Evolutionary conservation across 2,329 filamentous ascomycete genomes (phyloP).

Genomic region (Botryotinia globosa): DNA sequence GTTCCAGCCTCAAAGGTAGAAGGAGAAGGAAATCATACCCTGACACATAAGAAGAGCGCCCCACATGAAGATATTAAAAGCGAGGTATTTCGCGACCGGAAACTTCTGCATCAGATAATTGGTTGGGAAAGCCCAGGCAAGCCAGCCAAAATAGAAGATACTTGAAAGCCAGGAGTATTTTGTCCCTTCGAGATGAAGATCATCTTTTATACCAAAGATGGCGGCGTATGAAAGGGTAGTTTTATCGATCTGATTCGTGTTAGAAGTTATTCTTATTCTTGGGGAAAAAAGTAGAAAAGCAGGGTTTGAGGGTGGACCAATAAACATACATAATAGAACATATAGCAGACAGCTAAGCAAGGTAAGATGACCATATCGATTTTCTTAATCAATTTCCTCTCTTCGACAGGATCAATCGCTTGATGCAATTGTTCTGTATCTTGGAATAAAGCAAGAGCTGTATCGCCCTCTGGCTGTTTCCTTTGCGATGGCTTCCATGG

Average conservation of each 20-base stretch:
- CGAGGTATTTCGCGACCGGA: constrained; percentile 51
- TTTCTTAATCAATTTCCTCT: constrained; percentile 2
- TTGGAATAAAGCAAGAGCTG: constrained; percentile 8
- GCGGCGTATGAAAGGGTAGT: constrained; percentile 54
- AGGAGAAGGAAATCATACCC: constrained; percentile 23
- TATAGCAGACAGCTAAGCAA: constrained; percentile 12
- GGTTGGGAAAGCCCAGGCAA: constrained; percentile 53
- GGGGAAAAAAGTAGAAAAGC: too few relatives aligned
- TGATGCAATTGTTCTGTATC: constrained; percentile 5
- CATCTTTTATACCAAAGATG: constrained; percentile 56
- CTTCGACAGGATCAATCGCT: background rate
- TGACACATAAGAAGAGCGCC: constrained; percentile 12
- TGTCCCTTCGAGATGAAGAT: constrained; percentile 49
- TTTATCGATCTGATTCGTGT: constrained; percentile 36
- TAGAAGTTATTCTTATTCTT: background rate
- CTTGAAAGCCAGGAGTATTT: constrained; percentile 41
- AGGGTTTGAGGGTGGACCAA: fast-evolving
- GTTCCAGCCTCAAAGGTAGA: constrained; percentile 25
- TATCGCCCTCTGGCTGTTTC: background rate
- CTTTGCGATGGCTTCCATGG: background rate
- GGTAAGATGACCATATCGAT: constrained; percentile 14
- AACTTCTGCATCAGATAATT: constrained; percentile 52
- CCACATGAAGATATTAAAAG: constrained; percentile 17
- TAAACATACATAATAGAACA: background rate
- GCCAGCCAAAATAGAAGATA: constrained; percentile 56